phyloP scores from a whole-genome alignment of 495 filamentous ascomycete species.

The Echria macrotheca region DNA sequence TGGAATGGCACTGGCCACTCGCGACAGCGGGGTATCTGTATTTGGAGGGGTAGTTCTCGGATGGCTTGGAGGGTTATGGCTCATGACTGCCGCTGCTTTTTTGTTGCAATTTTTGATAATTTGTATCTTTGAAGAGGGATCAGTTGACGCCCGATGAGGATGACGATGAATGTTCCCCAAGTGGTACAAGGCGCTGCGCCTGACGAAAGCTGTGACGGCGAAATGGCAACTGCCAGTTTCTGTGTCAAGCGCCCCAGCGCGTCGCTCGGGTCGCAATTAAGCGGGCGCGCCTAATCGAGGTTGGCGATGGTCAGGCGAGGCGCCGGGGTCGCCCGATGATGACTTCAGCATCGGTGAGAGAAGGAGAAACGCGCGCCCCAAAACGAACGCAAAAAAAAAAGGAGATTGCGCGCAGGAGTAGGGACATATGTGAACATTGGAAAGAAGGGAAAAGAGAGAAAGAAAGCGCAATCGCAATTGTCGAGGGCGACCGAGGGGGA shows the following conservation, averaged over 20 bases:
- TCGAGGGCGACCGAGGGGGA: background rate
- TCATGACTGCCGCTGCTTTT: no score
- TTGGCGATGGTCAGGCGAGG: no score
- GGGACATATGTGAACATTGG: background rate
- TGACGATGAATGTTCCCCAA: conserved; percentile 9
- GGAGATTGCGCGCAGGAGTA: no score
- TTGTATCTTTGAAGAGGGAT: conserved; percentile 10
- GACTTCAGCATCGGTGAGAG: no score
- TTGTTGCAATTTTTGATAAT: conserved; percentile 1
- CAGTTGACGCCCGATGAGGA: conserved; percentile 1
- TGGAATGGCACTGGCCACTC: conserved; percentile 12
- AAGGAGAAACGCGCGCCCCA: background rate
- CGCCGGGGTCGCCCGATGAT: no score
- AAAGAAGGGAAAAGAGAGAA: conserved; percentile 2
- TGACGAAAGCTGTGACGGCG: no score
- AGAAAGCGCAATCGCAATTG: conserved; percentile 1
- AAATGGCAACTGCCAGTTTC: background rate
- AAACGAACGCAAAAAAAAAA: background rate
- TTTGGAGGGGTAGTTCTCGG: background rate
- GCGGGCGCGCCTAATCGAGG: background rate
- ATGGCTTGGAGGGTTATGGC: background rate
- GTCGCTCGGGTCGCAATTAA: background rate
- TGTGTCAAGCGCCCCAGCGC: background rate
- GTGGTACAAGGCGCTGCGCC: no score
- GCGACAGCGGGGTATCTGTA: background rate